phyloP scores from a whole-genome alignment of 2,329 filamentous ascomycete genomes.

The Colletotrichum australisinense region DNA sequence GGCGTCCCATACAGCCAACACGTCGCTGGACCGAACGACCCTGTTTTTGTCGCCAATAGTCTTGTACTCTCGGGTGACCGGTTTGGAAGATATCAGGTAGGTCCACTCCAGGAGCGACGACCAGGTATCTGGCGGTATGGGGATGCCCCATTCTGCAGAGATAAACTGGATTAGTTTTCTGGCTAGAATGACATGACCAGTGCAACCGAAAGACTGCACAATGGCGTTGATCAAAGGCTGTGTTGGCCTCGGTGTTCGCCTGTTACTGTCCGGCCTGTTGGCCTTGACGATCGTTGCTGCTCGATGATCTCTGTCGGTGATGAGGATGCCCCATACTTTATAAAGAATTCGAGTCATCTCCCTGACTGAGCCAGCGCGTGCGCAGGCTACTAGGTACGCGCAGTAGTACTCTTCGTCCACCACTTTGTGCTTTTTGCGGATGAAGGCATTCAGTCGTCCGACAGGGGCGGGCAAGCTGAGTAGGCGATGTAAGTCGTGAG shows the following conservation, averaged over 20 bases:
- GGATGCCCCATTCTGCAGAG: constrained; percentile 67
- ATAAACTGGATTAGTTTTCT: constrained; percentile 71
- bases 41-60: constrained; percentile 44
- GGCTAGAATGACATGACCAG: constrained; percentile 70
- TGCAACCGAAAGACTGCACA: constrained; percentile 76
- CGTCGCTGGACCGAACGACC: constrained; percentile 52
- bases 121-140: constrained; percentile 71
- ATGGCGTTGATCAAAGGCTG: constrained; percentile 70
- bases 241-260: constrained; percentile 70
- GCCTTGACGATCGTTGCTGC: constrained; percentile 43
- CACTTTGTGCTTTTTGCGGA: constrained; percentile 5
- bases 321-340: constrained; percentile 16
- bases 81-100: constrained; percentile 63
- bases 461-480: constrained; percentile 24
- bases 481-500: constrained; percentile 26
- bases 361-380: constrained; percentile 20
- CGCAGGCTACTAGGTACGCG: constrained; percentile 30
- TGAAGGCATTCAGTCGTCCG: constrained; percentile 25
- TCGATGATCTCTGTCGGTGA: constrained; percentile 27
- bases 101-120: constrained; percentile 75
- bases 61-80: constrained; percentile 49
- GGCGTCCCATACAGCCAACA: constrained; percentile 66
- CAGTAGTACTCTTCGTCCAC: constrained; percentile 21
- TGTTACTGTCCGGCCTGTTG: constrained; percentile 51
- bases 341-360: constrained; percentile 15